These are phyloP conservation scores for Vitis hybrid DNA, from an alignment of 177 flowering plant species.

Conservation along the genomic window DNA sequence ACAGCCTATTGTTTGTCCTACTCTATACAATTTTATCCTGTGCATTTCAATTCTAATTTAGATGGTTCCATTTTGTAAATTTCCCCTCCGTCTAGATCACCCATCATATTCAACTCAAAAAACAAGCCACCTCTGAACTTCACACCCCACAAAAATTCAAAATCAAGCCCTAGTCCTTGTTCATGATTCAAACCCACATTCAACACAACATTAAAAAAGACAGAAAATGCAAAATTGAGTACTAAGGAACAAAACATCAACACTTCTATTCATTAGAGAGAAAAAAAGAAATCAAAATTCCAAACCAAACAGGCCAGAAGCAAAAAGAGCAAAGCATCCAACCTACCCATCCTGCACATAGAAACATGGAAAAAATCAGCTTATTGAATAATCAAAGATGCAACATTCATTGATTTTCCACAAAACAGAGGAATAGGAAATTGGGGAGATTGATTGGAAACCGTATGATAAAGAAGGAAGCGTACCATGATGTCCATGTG, in stretches of 20 bases:
- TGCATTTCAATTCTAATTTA: too few species aligned
- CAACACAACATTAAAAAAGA: neutral
- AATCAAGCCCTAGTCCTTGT: too few species aligned
- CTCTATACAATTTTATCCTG: too few species aligned
- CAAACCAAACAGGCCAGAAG: neutral
- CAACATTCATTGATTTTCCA: neutral
- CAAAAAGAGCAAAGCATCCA: constrained; percentile 11
- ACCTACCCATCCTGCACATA: constrained; percentile 89
- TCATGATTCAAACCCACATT: neutral
- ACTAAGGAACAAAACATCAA: too few species aligned
- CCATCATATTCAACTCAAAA: too few species aligned
- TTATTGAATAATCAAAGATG: constrained; percentile 4
- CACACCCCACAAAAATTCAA: too few species aligned
- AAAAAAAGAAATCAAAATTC: neutral
- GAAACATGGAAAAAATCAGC: constrained; percentile 6
- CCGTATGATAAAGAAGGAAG: neutral
- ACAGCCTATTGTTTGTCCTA: too few species aligned
- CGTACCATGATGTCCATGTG: constrained; percentile 99
- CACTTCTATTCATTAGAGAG: neutral
- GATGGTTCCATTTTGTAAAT: too few species aligned
- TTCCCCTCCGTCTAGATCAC: too few species aligned
- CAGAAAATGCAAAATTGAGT: neutral
- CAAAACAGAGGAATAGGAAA: neutral
- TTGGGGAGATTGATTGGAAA: neutral
- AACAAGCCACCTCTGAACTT: too few species aligned